phyloP scores from a whole-genome alignment of 75 land plant species.

The Sequoiadendron giganteum region DNA sequence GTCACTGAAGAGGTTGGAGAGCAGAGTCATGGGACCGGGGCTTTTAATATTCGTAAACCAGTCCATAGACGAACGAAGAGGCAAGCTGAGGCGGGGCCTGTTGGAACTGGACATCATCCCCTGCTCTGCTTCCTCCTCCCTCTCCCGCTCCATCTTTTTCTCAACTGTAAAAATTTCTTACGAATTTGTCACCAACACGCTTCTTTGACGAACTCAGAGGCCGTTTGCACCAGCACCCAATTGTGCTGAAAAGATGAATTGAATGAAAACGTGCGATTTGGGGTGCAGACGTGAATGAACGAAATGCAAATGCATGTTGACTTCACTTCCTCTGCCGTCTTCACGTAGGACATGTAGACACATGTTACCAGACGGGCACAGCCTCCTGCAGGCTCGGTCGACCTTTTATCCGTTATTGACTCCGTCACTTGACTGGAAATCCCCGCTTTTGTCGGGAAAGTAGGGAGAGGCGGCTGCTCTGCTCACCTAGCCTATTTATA shows the following conservation, averaged over 20 bases:
- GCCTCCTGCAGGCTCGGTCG: not conserved
- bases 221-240: not conserved
- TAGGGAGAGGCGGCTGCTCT: not conserved
- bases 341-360: constrained; percentile 5
- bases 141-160: not conserved
- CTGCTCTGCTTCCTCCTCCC: not conserved
- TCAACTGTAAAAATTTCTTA: not conserved
- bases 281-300: not conserved
- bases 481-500: no score
- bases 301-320: not conserved
- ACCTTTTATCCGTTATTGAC: not conserved
- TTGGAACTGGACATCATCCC: not conserved
- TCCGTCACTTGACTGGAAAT: constrained; percentile 1
- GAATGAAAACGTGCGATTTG: not conserved
- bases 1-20: constrained; percentile 62
- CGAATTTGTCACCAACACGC: not conserved
- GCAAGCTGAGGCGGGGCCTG: constrained; percentile 45
- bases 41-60: constrained; percentile 27
- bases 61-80: constrained; percentile 42
- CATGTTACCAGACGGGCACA: not conserved
- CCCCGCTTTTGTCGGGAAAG: not conserved
- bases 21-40: constrained; percentile 71
- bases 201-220: not conserved
- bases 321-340: not conserved
- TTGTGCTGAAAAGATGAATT: not conserved